Evolutionary conservation across 192 early-diverging fungal genomes (phyloP), one percentile per base, ranked within the genome.

Genomic region (Helicostylum pulchrum): DNA sequence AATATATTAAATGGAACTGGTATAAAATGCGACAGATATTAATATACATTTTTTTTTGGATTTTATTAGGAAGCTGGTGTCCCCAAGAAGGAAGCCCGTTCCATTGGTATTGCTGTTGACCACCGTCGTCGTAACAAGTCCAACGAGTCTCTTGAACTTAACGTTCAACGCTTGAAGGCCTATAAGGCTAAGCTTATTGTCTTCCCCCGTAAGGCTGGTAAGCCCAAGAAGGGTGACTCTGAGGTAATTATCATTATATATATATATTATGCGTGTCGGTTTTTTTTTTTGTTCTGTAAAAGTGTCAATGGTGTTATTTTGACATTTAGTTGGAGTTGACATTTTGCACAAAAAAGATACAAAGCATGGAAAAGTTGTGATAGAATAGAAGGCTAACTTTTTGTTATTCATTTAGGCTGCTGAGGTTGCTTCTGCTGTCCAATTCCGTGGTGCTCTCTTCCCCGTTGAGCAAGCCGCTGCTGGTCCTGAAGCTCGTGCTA

Each of bases 101-200:
- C 91, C 71, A 89, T 99, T 70, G 97, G 97, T 77, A 92, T 99
- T 77, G 83, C 95, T 64, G 93, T 99, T 63, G 97, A 99, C 84
- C 89, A 92, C 85, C 94, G 96, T 66, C 88, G 96, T 73, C 89
- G 90, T 81, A 96, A 96, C 91, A 87, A 93, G 78, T 94, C 92
- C 66, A 87, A 90, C 73, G 96, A 99, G 79, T 90, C 92, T 31
- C 87, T 99, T 61, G 77, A 89, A 64, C 80, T 92, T 67, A 99
- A 98, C 78, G 94, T 94, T 53, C 88, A 88, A 80, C 93, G 96
- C 78, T 83, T 98, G 65, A 89, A 93, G 87, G 89, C 88, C 61
- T 99, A 96, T 91, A 87, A 89, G 85, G 78, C 87, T 71, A 93
- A 94, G 82, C 83, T 99, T 52, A 92, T 99, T 77, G 90, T 99